Evolutionary conservation across 108 stramenopile species (phyloP), one percentile per base, ranked within the genome.

Genomic region (Schizochytrium sp.): DNA sequence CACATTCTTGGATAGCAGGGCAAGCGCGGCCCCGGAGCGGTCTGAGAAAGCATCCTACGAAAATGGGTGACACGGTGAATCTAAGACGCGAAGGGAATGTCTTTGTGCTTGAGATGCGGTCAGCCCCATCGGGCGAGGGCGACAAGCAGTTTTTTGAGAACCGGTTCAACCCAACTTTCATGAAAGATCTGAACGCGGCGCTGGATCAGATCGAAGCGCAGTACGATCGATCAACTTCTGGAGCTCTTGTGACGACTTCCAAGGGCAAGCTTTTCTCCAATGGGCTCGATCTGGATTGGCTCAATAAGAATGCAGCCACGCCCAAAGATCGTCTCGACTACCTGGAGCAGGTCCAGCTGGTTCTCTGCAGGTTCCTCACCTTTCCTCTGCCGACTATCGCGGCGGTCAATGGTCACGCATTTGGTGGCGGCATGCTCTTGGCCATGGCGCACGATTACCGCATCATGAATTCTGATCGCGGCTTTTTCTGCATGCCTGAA

Each of bases 401-500:
- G 4, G 92, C 93, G 2, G 94, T 95, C 59, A 93, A 95, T 87
- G 95, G 95, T 6, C 95, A 95, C 58, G 93, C 91, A 44, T 94
- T 94, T 89, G 95, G 94, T 16, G 94, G 93, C 5, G 95, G 95
- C 43, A 58, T 95, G 51, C 94, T 94, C 76, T 28, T 95, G 34
- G 93, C 93, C 4, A 60, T 95, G 58, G 93, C 94, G 21, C 94
- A 94, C 72, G 94, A 94, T 89, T 92, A 92, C 60, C 89, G 95
- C 44, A 88, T 95, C 60, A 95, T 94, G 94, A 89, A 93, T 34
- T 93, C 92, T 5, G 71, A 94, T 14, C 34, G 93, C 23, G 94
- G 94, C 41, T 94, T 87, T 72, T 28, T 92, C 5, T 92, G 93
- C n/a, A 94, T 93, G 91, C 94, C 95, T 21, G 95, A 95, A 87